Conservation (phyloP, 352 stramenopile species). For the Pythium guiyangense region DNA sequence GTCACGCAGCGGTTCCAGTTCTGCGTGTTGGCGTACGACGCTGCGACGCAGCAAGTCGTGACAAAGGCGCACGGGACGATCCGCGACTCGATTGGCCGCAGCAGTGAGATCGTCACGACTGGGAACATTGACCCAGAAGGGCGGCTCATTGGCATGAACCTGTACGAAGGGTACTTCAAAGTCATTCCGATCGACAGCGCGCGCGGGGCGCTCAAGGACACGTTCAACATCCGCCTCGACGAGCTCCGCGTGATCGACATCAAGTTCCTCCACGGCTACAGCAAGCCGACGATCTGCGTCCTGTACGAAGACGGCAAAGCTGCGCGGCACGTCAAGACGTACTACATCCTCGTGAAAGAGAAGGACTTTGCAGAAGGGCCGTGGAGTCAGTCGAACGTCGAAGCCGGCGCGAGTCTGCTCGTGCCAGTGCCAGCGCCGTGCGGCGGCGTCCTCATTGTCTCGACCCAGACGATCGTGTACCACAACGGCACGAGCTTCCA, state of each 20-base stretch:
- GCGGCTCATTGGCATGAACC: conserved; percentile 87
- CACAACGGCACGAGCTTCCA: conserved; percentile 87
- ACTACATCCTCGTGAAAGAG: conserved; percentile 86
- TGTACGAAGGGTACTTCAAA: conserved; percentile 91
- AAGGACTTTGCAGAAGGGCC: conserved; percentile 88
- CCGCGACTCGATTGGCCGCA: conserved; percentile 81
- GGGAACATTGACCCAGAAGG: conserved; percentile 87
- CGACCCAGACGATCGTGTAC: conserved; percentile 91
- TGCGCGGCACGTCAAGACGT: conserved; percentile 90
- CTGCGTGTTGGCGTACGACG: conserved; percentile 84
- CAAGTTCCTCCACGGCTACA: conserved; percentile 89
- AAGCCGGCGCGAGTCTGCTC: conserved; percentile 80
- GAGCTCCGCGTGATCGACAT: conserved; percentile 92
- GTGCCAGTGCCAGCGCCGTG: conserved; percentile 83
- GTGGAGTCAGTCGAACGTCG: conserved; percentile 89
- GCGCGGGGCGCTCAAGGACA: conserved; percentile 76
- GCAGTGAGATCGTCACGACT: conserved; percentile 86
- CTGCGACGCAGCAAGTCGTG: conserved; percentile 57
- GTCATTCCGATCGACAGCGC: conserved; percentile 84
- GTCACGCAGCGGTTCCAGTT: conserved; percentile 90
- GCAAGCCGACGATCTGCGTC: conserved; percentile 89
- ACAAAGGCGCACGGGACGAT: conserved; percentile 87
- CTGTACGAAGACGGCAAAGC: conserved; percentile 90
- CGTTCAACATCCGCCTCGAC: conserved; percentile 92
- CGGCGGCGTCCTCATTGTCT: conserved; percentile 88